Evolutionary conservation across 164 flowering plant genomes (phyloP).

Genomic region (Berberis thunbergii): DNA sequence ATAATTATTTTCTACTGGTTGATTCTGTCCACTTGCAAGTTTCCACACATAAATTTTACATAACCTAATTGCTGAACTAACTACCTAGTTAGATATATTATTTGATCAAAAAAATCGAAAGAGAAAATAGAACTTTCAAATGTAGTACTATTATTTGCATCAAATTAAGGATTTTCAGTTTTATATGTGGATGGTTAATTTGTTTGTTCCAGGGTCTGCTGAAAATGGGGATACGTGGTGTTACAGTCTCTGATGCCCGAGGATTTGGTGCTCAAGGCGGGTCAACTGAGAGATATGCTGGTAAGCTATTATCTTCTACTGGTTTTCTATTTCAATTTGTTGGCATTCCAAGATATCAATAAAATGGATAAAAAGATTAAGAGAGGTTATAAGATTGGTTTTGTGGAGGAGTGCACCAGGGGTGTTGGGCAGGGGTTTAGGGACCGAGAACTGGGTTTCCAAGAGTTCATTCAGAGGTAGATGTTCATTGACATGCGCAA

Average conservation of each 20-base stretch:
- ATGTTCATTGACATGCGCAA: too few relatives aligned
- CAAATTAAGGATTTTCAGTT: not conserved
- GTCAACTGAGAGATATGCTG: constrained; percentile 81
- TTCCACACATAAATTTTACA: too few relatives aligned
- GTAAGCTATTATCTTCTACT: constrained; percentile 26
- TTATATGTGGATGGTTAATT: not conserved
- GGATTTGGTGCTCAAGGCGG: constrained; percentile 98
- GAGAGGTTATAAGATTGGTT: too few relatives aligned
- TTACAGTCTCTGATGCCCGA: constrained; percentile 86
- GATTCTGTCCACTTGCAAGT: too few relatives aligned
- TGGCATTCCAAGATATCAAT: not conserved
- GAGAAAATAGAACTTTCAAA: not conserved
- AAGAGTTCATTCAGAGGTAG: too few relatives aligned
- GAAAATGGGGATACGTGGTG: constrained; percentile 91
- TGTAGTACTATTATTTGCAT: not conserved
- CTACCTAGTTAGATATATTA: not conserved
- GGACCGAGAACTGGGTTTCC: too few relatives aligned
- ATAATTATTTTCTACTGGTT: too few relatives aligned
- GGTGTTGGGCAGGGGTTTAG: too few relatives aligned
- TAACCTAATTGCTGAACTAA: too few relatives aligned
- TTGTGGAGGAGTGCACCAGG: too few relatives aligned
- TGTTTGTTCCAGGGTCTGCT: constrained; percentile 49
- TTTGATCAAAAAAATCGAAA: not conserved
- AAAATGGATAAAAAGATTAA: too few relatives aligned
- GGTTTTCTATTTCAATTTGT: not conserved